Percentiles rank a stretch among this genome's conserved stretches.
Evolutionary conservation across 306 rosid genomes (phyloP).

Genomic region (Rosa rugosa): DNA sequence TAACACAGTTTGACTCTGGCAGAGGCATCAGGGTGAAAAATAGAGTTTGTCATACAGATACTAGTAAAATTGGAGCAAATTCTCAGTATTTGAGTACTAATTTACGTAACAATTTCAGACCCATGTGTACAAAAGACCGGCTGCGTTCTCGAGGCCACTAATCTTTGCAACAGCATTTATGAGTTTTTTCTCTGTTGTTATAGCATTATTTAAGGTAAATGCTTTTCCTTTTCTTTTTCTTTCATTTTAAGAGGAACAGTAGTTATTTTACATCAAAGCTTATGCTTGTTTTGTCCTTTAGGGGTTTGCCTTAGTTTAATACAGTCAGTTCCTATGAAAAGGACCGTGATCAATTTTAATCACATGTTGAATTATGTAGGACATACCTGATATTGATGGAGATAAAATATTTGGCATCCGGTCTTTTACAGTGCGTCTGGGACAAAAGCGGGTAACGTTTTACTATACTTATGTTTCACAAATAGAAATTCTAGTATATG

Average conservation of each 20-base stretch:
- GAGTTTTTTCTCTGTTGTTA: constrained; percentile 98
- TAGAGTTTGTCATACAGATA: constrained; percentile 1
- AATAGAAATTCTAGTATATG: constrained; percentile 17
- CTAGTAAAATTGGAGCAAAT: not conserved
- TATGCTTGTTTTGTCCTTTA: not conserved
- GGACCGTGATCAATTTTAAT: constrained; percentile 1
- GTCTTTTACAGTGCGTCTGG: constrained; percentile 85
- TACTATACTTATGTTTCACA: constrained; percentile 15
- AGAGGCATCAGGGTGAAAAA: not conserved
- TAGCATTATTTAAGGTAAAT: constrained; percentile 91
- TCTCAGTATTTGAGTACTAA: constrained; percentile 28
- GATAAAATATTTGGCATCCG: constrained; percentile 78
- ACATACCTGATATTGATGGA: constrained; percentile 96
- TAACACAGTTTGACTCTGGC: not conserved
- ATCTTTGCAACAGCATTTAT: constrained; percentile 90
- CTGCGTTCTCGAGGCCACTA: constrained; percentile 68
- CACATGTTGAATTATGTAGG: constrained; percentile 46
- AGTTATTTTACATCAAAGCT: not conserved
- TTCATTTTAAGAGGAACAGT: not conserved
- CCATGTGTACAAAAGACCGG: constrained; percentile 85
- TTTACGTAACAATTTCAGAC: constrained; percentile 43
- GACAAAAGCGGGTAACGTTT: constrained; percentile 69
- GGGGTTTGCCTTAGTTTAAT: constrained; percentile 13
- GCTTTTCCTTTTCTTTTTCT: not conserved
- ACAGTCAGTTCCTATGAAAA: not conserved